A percentile compares a stretch with the other conserved stretches of the same genome.
phyloP scores from a whole-genome alignment of 2,329 filamentous ascomycete species.

The Penicillium sp. region DNA sequence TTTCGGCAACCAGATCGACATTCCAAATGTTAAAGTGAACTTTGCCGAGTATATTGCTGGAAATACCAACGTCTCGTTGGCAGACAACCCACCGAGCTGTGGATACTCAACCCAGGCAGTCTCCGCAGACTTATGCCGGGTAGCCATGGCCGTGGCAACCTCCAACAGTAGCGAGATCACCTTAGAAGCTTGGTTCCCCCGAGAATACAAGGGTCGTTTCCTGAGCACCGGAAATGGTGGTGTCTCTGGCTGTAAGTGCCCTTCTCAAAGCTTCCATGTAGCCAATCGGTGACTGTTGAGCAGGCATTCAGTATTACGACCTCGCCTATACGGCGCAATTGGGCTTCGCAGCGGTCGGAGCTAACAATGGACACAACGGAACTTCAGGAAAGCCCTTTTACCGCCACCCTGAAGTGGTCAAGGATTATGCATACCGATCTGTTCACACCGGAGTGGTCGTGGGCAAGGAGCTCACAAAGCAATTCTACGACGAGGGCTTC shows the following conservation, averaged over 20 bases:
- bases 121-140: slow-evolving; percentile 42
- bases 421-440: slow-evolving; percentile 52
- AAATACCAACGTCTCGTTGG: slow-evolving; percentile 40
- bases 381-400: slow-evolving; percentile 50
- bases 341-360: slow-evolving; percentile 50
- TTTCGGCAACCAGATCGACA: slow-evolving; percentile 27
- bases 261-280: not conserved
- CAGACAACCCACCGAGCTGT: slow-evolving; percentile 42
- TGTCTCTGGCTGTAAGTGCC: slow-evolving; percentile 47
- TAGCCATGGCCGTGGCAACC: slow-evolving; percentile 45
- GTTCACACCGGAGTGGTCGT: slow-evolving; percentile 43
- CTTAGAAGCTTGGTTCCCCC: slow-evolving; percentile 52
- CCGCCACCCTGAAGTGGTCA: slow-evolving; percentile 47
- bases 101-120: slow-evolving; percentile 36
- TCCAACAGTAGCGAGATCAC: slow-evolving; percentile 49
- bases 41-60: slow-evolving; percentile 37
- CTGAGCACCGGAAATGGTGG: slow-evolving; percentile 54
- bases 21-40: slow-evolving; percentile 34
- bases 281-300: not conserved
- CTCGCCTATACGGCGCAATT: slow-evolving; percentile 44
- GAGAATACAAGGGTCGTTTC: slow-evolving; percentile 49
- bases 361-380: slow-evolving; percentile 55
- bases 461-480: slow-evolving; percentile 43
- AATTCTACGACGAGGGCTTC: slow-evolving; percentile 42
- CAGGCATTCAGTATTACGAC: slow-evolving; percentile 49